These are phyloP conservation scores for Paracoccidioides lutzii DNA, from an alignment of 2,329 filamentous ascomycete genomes.

Conservation along the genomic window DNA sequence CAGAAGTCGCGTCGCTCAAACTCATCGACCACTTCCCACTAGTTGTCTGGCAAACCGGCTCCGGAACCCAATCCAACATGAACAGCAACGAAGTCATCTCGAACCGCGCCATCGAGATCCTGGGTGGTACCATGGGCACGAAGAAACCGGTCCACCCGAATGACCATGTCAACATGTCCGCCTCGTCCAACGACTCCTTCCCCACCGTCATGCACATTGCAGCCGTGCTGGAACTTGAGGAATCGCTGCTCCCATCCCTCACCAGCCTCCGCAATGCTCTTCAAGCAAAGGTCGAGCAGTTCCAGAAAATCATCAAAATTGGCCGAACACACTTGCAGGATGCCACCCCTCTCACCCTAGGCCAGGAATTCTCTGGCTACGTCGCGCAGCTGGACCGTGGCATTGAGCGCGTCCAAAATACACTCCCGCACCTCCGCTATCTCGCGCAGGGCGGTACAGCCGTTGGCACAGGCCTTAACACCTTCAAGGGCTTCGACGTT, in stretches of 20 bases:
- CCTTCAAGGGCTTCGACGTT: conserved; percentile 89
- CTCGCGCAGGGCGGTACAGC: conserved; percentile 93
- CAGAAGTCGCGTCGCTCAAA: conserved; percentile 86
- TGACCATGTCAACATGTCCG: conserved; percentile 98
- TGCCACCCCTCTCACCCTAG: conserved; percentile 86
- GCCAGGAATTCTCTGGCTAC: conserved; percentile 96
- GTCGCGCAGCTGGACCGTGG: conserved; percentile 87
- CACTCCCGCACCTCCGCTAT: conserved; percentile 70
- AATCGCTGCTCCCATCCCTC: conserved; percentile 69
- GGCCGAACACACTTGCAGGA: conserved; percentile 95
- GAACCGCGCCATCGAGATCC: conserved; percentile 95
- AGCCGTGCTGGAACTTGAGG: conserved; percentile 83
- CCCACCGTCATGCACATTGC: conserved; percentile 99
- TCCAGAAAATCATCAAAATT: conserved; percentile 96
- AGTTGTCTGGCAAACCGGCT: conserved; percentile 98
- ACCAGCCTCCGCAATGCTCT: conserved; percentile 70
- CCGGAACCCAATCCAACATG: conserved; percentile 99
- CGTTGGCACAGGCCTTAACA: conserved; percentile 95
- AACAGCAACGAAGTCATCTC: conserved; percentile 99
- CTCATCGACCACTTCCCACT: conserved; percentile 95
- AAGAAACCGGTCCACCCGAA: conserved; percentile 99
- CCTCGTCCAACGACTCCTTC: conserved; percentile 98
- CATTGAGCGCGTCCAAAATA: conserved; percentile 71
- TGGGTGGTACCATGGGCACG: conserved; percentile 83
- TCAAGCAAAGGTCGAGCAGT: conserved; percentile 77